Evolutionary conservation across 768 basidiomycete species (phyloP).

Genomic region (Naematelia aurantialba): DNA sequence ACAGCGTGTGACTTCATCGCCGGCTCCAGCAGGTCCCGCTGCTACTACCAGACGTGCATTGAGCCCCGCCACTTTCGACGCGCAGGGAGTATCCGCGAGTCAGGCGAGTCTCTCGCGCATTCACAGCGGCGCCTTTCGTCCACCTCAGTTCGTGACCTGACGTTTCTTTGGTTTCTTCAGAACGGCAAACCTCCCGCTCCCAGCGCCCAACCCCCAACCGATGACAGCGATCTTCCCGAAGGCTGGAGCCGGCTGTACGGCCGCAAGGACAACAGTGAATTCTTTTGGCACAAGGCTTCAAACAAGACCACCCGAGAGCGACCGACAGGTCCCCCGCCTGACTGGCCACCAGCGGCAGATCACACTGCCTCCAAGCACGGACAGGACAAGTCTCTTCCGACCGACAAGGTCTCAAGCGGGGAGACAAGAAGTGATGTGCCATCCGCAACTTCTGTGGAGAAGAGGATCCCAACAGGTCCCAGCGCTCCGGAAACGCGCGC

Average conservation of each 20-base stretch:
- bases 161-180: neutral
- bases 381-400: neutral
- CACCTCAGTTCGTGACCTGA: neutral
- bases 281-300: constrained; percentile 9
- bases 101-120: constrained; percentile 3
- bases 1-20: neutral
- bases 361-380: neutral
- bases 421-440: neutral
- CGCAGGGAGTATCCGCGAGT: neutral
- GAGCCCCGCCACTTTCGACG: neutral
- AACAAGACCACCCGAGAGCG: constrained; percentile 1
- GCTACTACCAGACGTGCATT: neutral
- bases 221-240: neutral
- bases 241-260: constrained; percentile 8
- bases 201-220: neutral
- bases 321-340: neutral
- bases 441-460: neutral
- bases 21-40: neutral
- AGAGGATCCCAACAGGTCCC: neutral
- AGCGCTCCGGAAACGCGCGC: neutral
- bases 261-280: constrained; percentile 2
- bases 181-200: neutral
- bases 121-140: neutral
- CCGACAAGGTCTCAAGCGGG: neutral
- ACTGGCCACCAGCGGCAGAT: neutral